Evolutionary conservation across 495 filamentous ascomycete species (phyloP).

Genomic region (Achaetomiella virescens): DNA sequence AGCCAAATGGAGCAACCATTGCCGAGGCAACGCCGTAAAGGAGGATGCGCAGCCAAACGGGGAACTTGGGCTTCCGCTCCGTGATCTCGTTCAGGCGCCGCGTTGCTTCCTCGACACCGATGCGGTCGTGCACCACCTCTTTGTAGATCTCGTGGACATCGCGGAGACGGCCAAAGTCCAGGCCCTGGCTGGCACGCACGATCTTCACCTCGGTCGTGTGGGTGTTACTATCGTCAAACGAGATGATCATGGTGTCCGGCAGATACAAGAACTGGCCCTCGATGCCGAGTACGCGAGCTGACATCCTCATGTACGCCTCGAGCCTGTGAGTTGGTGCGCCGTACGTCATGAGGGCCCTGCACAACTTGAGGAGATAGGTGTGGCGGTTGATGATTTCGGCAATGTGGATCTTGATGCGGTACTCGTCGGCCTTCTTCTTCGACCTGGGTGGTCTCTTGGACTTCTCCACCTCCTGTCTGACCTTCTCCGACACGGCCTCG

Average conservation of each 20-base stretch:
- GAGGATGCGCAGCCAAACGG: conserved; percentile 64
- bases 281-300: conserved; percentile 79
- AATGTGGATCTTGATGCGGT: conserved; percentile 81
- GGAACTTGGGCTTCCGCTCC: conserved; percentile 55
- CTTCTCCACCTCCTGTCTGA: conserved; percentile 29
- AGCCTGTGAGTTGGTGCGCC: conserved; percentile 73
- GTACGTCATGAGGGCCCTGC: conserved; percentile 78
- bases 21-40: conserved; percentile 83
- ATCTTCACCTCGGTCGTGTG: conserved; percentile 93
- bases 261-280: conserved; percentile 90
- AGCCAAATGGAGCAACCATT: conserved; percentile 79
- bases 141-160: conserved; percentile 91
- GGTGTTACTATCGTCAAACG: conserved; percentile 82
- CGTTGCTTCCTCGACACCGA: conserved; percentile 80
- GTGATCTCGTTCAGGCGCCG: conserved; percentile 61
- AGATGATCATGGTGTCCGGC: conserved; percentile 92
- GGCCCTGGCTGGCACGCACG: conserved; percentile 65
- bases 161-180: conserved; percentile 77
- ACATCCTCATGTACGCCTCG: conserved; percentile 85
- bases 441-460: conserved; percentile 37
- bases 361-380: conserved; percentile 76
- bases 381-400: conserved; percentile 79
- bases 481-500: conserved; percentile 30
- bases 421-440: conserved; percentile 52
- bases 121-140: conserved; percentile 81